Evolutionary conservation across 2,329 filamentous ascomycete species (phyloP).

Genomic region (Alternaria postmessia): DNA sequence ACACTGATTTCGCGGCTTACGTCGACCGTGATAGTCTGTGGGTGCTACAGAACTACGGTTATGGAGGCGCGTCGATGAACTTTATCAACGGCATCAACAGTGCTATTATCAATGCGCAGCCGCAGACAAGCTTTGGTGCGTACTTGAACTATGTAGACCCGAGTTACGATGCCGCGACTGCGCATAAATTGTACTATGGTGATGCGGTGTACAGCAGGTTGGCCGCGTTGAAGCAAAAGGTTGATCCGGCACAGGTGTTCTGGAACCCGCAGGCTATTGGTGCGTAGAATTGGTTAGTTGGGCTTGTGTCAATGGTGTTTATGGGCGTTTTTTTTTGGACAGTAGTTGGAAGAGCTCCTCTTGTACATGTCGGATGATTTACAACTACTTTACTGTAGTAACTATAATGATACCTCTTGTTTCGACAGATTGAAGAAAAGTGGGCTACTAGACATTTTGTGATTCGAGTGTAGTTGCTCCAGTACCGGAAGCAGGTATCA

Average conservation of each 20-base stretch:
- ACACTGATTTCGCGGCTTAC: conserved; percentile 47
- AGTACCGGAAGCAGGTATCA: neutral
- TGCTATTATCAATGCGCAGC: conserved; percentile 49
- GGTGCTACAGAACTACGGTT: conserved; percentile 51
- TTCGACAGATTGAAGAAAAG: no score
- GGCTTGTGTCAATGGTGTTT: no score
- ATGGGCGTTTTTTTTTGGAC: no score
- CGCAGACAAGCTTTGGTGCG: conserved; percentile 55
- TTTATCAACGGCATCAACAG: conserved; percentile 56
- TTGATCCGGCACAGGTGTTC: conserved; percentile 51
- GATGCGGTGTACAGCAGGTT: conserved; percentile 45
- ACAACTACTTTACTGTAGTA: neutral
- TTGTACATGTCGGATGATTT: neutral
- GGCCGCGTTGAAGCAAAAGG: no score
- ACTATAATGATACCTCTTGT: neutral
- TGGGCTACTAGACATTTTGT: no score
- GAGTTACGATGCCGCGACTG: conserved; percentile 56
- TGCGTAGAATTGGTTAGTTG: neutral
- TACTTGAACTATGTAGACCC: conserved; percentile 66
- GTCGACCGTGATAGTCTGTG: conserved; percentile 48
- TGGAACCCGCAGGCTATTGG: conserved; percentile 52
- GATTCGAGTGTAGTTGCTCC: neutral
- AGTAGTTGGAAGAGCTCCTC: neutral
- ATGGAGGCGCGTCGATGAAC: conserved; percentile 30
- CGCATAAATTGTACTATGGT: conserved; percentile 61